Percentiles rank a stretch among this genome's conserved stretches.
phyloP scores from a whole-genome alignment of 176 grass and related monocot species.

The Leersia perrieri region DNA sequence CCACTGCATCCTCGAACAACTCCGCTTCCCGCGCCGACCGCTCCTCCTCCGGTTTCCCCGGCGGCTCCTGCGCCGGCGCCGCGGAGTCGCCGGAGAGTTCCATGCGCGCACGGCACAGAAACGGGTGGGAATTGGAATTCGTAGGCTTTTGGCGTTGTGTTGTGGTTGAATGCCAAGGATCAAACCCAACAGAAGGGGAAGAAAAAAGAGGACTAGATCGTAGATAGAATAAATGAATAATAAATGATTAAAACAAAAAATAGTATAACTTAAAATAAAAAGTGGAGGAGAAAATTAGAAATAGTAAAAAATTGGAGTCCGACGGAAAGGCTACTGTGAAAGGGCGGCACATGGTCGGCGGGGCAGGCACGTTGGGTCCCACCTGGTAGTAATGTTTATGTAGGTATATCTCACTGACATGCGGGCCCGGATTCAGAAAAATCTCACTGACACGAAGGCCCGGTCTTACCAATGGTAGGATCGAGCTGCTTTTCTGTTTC shows the following conservation, averaged over 20 bases:
- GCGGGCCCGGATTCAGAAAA: not conserved
- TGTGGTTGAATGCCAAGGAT: conserved; percentile 35
- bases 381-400: not conserved
- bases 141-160: not conserved
- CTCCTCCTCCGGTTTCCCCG: conserved; percentile 18
- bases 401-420: not conserved
- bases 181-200: conserved; percentile 18
- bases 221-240: conserved; percentile 26
- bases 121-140: conserved; percentile 5
- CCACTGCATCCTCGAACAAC: conserved; percentile 37
- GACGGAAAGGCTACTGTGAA: not conserved
- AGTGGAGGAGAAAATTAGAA: not conserved
- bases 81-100: conserved; percentile 28
- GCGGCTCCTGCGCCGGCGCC: conserved; percentile 10
- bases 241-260: conserved; percentile 27
- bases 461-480: not conserved
- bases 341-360: conserved; percentile 18
- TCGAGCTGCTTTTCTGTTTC: not conserved
- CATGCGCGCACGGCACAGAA: conserved; percentile 36
- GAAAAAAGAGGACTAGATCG: conserved; percentile 26
- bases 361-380: not conserved
- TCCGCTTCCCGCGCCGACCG: conserved; percentile 26
- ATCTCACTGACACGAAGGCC: not conserved
- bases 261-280: not conserved
- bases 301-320: not conserved